Conservation (phyloP, 345 rosid genomes). For the Carallia brachiata region DNA sequence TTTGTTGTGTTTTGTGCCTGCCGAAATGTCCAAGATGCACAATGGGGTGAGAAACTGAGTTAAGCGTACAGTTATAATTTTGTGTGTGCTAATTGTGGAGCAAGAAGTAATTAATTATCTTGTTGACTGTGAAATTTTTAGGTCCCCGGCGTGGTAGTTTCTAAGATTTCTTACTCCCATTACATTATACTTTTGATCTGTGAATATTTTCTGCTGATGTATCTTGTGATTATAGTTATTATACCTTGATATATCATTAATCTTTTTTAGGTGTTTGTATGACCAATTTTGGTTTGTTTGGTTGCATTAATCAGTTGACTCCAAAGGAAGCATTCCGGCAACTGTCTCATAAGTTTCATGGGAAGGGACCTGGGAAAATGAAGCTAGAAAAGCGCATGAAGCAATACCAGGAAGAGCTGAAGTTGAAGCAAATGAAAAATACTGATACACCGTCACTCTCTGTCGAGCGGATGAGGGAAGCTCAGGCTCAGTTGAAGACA, state of each 20-base stretch:
- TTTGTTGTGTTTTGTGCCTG: not conserved
- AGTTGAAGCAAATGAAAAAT: slow-evolving; percentile 96
- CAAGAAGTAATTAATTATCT: not conserved
- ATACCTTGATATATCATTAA: not conserved
- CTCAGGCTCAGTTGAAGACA: slow-evolving; percentile 79
- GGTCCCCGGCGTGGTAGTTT: not conserved
- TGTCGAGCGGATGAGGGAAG: slow-evolving; percentile 93
- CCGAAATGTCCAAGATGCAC: not conserved
- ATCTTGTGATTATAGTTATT: not conserved
- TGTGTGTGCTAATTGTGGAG: no score
- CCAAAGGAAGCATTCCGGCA: slow-evolving; percentile 87
- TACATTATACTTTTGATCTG: not conserved
- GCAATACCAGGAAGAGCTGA: slow-evolving; percentile 87
- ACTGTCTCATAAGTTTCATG: slow-evolving; percentile 92
- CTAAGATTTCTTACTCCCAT: not conserved
- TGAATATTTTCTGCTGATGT: not conserved
- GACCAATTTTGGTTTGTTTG: not conserved
- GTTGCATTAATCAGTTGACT: slow-evolving; percentile 55
- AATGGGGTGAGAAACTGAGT: no score
- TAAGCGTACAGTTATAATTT: no score
- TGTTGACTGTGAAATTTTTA: not conserved
- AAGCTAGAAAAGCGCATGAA: slow-evolving; percentile 95
- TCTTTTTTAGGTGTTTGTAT: no score
- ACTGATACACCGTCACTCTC: slow-evolving; percentile 92
- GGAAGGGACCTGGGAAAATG: slow-evolving; percentile 98